These are phyloP conservation scores for Raphanus raphanistrum DNA, from an alignment of 345 rosid genomes.

Conservation along the genomic window DNA sequence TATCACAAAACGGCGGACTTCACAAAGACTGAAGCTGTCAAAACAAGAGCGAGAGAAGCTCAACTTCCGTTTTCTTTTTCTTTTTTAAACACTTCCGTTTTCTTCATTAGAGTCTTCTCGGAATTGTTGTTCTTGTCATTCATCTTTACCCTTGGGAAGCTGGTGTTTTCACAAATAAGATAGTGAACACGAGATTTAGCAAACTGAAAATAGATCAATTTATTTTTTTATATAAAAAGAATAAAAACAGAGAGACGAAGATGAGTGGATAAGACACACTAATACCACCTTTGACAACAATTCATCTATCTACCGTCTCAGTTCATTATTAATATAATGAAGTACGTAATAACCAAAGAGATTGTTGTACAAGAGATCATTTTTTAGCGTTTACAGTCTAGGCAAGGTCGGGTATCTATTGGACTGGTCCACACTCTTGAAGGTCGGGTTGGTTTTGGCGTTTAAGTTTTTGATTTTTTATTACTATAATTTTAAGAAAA, in stretches of 20 bases:
- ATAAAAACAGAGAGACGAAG: neutral
- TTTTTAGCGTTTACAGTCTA: neutral
- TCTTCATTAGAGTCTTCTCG: conserved; percentile 77
- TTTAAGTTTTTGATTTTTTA: neutral
- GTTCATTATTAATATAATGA: neutral
- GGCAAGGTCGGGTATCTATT: neutral
- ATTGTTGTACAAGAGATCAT: neutral
- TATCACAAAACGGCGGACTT: neutral
- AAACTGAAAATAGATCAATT: neutral
- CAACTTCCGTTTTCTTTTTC: no score
- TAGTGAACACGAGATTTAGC: neutral
- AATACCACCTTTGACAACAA: conserved; percentile 16
- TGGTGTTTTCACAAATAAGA: conserved; percentile 3
- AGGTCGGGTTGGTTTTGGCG: neutral
- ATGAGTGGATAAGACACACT: conserved; percentile 21
- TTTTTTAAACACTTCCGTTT: neutral
- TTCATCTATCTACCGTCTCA: conserved; percentile 1
- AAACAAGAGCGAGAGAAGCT: neutral
- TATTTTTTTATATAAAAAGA: neutral
- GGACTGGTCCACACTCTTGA: neutral
- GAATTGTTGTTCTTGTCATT: conserved; percentile 64
- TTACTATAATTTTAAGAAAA: neutral
- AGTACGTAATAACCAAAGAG: neutral
- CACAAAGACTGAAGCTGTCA: neutral
- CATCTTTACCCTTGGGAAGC: conserved; percentile 69